These are phyloP conservation scores for Ustilago bromivora DNA, from an alignment of 1,284 basidiomycete genomes.

Conservation along the genomic window DNA sequence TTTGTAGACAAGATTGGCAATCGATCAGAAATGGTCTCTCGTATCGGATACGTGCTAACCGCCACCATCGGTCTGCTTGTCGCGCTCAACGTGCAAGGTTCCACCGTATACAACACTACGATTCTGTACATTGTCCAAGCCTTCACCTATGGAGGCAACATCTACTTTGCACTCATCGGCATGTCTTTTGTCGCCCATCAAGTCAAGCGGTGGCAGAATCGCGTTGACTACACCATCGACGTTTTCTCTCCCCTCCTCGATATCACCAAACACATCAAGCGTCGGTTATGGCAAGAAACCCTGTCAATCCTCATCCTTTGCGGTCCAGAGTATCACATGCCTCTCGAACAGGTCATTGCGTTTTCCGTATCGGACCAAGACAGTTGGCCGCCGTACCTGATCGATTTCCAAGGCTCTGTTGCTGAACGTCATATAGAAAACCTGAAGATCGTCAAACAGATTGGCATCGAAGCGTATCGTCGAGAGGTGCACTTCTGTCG, in stretches of 20 bases:
- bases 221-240: constrained; percentile 84
- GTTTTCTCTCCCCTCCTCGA: constrained; percentile 83
- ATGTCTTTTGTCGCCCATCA: constrained; percentile 50
- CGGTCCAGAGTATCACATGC: constrained; percentile 76
- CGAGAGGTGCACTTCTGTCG: constrained; percentile 44
- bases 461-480: constrained; percentile 48
- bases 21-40: constrained; percentile 80
- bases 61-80: constrained; percentile 75
- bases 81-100: constrained; percentile 60
- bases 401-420: constrained; percentile 78
- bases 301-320: constrained; percentile 79
- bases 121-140: constrained; percentile 58
- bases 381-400: constrained; percentile 79
- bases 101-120: constrained; percentile 60
- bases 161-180: constrained; percentile 61
- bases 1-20: constrained; percentile 81
- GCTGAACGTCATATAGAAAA: constrained; percentile 84
- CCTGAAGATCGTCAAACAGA: constrained; percentile 75
- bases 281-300: constrained; percentile 86
- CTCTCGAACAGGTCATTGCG: constrained; percentile 75
- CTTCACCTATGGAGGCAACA: constrained; percentile 54
- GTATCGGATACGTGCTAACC: constrained; percentile 79
- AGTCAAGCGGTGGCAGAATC: constrained; percentile 74
- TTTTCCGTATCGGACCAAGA: constrained; percentile 76
- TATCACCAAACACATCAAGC: constrained; percentile 76